Percentiles rank a stretch among this genome's conserved stretches.
phyloP scores from a whole-genome alignment of 805 yeast genomes.

The Phaffomyces antillensis region DNA sequence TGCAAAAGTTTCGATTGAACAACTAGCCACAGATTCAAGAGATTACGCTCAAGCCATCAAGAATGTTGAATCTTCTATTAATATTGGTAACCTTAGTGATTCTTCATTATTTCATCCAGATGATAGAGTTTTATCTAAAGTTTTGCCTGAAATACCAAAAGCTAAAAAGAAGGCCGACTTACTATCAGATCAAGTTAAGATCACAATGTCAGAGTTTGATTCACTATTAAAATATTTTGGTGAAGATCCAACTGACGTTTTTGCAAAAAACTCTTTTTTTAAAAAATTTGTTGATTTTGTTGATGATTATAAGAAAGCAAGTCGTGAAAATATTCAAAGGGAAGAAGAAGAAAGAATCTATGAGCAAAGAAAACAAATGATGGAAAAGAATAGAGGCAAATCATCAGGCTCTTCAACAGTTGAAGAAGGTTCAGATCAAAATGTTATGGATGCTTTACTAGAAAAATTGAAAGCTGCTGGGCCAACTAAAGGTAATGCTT shows the following conservation, averaged over 20 bases:
- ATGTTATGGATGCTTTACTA: constrained; percentile 75
- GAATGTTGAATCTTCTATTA: constrained; percentile 68
- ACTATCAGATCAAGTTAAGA: constrained; percentile 54
- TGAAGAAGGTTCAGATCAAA: constrained; percentile 9
- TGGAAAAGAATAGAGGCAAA: constrained; percentile 23
- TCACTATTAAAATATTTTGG: constrained; percentile 78
- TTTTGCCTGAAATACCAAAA: constrained; percentile 61
- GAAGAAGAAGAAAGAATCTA: constrained; percentile 79
- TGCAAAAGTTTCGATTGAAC: constrained; percentile 76
- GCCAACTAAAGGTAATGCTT: constrained; percentile 66
- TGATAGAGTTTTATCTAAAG: constrained; percentile 59
- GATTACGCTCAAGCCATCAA: constrained; percentile 53
- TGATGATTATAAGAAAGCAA: constrained; percentile 71
- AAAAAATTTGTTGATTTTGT: constrained; percentile 74
- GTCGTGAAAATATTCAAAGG: constrained; percentile 63
- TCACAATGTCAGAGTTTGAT: constrained; percentile 59
- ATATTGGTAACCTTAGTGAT: constrained; percentile 81
- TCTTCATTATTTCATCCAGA: constrained; percentile 73
- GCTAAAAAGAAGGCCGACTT: constrained; percentile 67
- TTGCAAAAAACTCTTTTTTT: constrained; percentile 65
- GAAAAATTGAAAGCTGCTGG: constrained; percentile 78
- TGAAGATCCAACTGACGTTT: constrained; percentile 72
- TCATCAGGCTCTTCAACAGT: constrained; percentile 8
- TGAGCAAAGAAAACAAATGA: constrained; percentile 62
- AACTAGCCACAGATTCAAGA: constrained; percentile 63